phyloP scores from a whole-genome alignment of 352 stramenopile genomes.

The Pythium aristosporum region DNA sequence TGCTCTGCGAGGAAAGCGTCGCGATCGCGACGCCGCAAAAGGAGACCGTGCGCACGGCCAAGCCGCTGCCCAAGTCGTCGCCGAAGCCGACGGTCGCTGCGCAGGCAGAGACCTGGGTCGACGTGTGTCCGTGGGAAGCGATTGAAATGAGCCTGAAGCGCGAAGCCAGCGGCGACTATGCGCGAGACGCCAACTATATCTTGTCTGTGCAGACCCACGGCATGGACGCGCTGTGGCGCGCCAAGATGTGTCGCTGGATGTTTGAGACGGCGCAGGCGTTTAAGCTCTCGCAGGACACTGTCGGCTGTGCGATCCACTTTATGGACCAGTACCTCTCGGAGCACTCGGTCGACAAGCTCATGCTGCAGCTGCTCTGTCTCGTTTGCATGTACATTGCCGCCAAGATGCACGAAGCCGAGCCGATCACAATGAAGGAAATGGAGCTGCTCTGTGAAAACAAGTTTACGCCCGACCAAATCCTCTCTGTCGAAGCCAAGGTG shows the following conservation, averaged over 20 bases:
- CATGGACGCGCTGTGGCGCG: slow-evolving; percentile 63
- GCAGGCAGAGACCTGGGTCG: slow-evolving; percentile 2
- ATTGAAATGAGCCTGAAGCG: slow-evolving; percentile 25
- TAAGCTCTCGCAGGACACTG: slow-evolving; percentile 61
- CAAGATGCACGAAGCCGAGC: slow-evolving; percentile 74
- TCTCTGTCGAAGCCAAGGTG: slow-evolving; percentile 53
- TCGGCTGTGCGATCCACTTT: slow-evolving; percentile 61
- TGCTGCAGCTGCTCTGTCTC: slow-evolving; percentile 70
- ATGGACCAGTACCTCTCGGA: slow-evolving; percentile 69
- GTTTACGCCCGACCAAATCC: slow-evolving; percentile 63
- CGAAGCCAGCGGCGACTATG: slow-evolving; percentile 24
- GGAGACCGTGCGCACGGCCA: slow-evolving; percentile 2
- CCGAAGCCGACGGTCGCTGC: neutral
- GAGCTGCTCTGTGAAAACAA: slow-evolving; percentile 71
- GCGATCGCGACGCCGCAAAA: slow-evolving; percentile 22
- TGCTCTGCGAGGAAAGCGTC: slow-evolving; percentile 28
- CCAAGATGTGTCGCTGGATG: slow-evolving; percentile 81
- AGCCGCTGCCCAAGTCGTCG: slow-evolving; percentile 1
- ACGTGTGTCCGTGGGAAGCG: slow-evolving; percentile 21
- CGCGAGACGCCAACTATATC: slow-evolving; percentile 47
- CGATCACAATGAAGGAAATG: slow-evolving; percentile 75
- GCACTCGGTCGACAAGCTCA: slow-evolving; percentile 70
- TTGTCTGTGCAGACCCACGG: slow-evolving; percentile 46
- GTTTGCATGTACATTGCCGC: slow-evolving; percentile 71
- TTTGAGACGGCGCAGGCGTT: slow-evolving; percentile 73